These are phyloP conservation scores for Leccinellum luteum DNA, from an alignment of 768 basidiomycete genomes.

Conservation along the genomic window DNA sequence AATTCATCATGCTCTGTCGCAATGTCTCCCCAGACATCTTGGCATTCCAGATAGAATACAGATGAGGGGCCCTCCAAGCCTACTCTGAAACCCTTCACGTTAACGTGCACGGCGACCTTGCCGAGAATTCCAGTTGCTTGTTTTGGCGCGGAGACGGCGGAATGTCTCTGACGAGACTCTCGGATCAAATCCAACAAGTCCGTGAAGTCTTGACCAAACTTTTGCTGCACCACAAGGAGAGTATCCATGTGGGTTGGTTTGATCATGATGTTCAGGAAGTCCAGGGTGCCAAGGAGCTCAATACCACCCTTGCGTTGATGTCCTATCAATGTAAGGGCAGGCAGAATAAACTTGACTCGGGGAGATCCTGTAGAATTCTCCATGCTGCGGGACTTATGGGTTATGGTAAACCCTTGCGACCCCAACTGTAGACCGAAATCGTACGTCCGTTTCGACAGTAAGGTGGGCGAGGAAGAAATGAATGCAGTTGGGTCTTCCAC, in stretches of 20 bases:
- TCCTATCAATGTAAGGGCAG: constrained; percentile 63
- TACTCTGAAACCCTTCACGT: constrained; percentile 77
- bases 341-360: constrained; percentile 62
- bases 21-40: constrained; percentile 65
- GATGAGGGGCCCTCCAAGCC: constrained; percentile 75
- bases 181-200: constrained; percentile 69
- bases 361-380: constrained; percentile 40
- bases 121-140: constrained; percentile 16
- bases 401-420: constrained; percentile 60
- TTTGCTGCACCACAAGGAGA: constrained; percentile 78
- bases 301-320: constrained; percentile 46
- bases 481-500: constrained; percentile 50
- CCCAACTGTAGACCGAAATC: constrained; percentile 65
- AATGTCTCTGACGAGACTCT: constrained; percentile 46
- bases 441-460: constrained; percentile 33
- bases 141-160: constrained; percentile 7
- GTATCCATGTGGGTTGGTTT: constrained; percentile 86
- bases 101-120: constrained; percentile 52
- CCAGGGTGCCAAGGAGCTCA: constrained; percentile 57
- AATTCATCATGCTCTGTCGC: constrained; percentile 42
- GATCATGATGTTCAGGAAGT: constrained; percentile 68
- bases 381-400: constrained; percentile 39
- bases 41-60: constrained; percentile 71
- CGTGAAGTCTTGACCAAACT: constrained; percentile 87
- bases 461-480: constrained; percentile 38